These are phyloP conservation scores for Pleurotus giganteus DNA, from an alignment of 768 basidiomycete species.

Conservation along the genomic window DNA sequence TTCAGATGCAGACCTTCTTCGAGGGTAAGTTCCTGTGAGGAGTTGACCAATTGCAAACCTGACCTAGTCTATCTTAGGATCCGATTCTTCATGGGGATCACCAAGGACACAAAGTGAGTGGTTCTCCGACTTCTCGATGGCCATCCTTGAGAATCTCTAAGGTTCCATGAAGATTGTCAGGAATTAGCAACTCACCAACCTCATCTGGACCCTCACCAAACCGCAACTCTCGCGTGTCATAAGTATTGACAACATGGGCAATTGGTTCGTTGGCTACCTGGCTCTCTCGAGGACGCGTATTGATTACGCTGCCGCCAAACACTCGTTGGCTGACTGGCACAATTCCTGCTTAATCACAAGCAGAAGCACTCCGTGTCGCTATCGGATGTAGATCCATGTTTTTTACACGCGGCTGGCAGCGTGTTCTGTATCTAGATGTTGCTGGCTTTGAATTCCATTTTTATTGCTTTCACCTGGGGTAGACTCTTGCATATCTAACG, in stretches of 20 bases:
- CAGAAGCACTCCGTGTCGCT: conserved; percentile 6
- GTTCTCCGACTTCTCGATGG: conserved; percentile 71
- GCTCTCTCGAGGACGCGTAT: background rate
- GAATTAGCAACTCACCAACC: background rate
- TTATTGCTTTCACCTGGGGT: too few species aligned
- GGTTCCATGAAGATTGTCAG: conserved; percentile 5
- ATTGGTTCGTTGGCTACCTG: too few species aligned
- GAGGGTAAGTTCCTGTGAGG: conserved; percentile 43
- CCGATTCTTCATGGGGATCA: conserved; percentile 47
- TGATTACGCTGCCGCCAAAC: conserved; percentile 11
- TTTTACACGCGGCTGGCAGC: conserved; percentile 9
- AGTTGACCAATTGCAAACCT: conserved; percentile 13
- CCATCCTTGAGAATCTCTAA: conserved; percentile 49
- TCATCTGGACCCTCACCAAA: background rate
- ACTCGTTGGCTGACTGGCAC: conserved; percentile 8
- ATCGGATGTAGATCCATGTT: conserved; percentile 1
- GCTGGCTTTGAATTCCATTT: conserved; percentile 1
- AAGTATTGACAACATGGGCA: too few species aligned
- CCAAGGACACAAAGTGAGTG: conserved; percentile 60
- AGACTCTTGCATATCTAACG: background rate
- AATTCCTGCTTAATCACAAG: conserved; percentile 5
- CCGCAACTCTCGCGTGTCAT: too few species aligned
- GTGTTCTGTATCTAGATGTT: conserved; percentile 4
- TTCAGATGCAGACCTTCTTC: conserved; percentile 80
- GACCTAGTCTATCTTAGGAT: conserved; percentile 23